Conservation (phyloP, 78 protist species). For the Dictyostelium brefeldianum region DNA sequence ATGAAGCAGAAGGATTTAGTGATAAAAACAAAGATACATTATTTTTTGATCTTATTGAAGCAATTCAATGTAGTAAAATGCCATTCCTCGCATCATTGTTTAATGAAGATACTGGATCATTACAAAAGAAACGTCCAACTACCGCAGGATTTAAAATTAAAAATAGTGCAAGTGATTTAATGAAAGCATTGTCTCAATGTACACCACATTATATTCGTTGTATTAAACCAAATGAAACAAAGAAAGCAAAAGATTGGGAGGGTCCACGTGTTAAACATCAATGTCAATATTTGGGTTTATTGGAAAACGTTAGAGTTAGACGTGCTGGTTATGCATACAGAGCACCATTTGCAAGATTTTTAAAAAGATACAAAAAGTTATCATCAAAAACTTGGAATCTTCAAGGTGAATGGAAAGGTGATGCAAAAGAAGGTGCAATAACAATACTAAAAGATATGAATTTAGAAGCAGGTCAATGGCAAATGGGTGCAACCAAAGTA, state of each 20-base stretch:
- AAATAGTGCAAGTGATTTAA: conserved; percentile 82
- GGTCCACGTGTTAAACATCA: conserved; percentile 87
- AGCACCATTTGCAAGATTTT: conserved; percentile 88
- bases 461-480: conserved; percentile 88
- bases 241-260: conserved; percentile 82
- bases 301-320: conserved; percentile 95
- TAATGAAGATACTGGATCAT: conserved; percentile 52
- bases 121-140: conserved; percentile 87
- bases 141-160: conserved; percentile 94
- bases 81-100: conserved; percentile 54
- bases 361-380: conserved; percentile 88
- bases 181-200: conserved; percentile 77
- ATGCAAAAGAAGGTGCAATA: conserved; percentile 75
- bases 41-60: conserved; percentile 82
- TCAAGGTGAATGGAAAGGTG: conserved; percentile 85
- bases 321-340: conserved; percentile 98
- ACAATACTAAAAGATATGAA: conserved; percentile 63
- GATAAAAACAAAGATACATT: conserved; percentile 95
- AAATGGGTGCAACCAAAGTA: conserved; percentile 92
- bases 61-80: conserved; percentile 50
- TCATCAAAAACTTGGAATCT: conserved; percentile 85
- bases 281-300: conserved; percentile 94
- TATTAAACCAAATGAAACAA: conserved; percentile 94
- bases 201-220: conserved; percentile 95
- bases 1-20: conserved; percentile 88